Conservation (phyloP, 805 yeast genomes). For the Scheffersomyces lignosus region DNA sequence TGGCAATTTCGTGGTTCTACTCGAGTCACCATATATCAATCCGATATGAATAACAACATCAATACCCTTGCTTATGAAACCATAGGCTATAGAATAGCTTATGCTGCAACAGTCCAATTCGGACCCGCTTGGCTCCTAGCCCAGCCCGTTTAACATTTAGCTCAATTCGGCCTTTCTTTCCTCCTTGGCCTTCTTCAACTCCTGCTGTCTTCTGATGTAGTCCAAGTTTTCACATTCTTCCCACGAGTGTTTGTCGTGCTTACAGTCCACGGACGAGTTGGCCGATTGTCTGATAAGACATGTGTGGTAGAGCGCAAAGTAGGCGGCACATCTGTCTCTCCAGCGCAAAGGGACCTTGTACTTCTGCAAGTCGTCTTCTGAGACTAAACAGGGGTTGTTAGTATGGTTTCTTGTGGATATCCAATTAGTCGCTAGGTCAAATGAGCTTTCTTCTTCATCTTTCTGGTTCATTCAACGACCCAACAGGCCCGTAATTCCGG, state of each 20-base stretch:
- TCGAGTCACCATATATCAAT: too few species aligned
- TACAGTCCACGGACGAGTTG: constrained; percentile 53
- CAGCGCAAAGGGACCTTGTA: constrained; percentile 74
- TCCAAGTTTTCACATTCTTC: constrained; percentile 85
- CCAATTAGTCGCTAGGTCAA: not conserved
- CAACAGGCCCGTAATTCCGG: constrained; percentile 14
- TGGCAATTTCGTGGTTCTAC: too few species aligned
- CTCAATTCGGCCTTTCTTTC: constrained; percentile 25
- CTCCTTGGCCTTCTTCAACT: constrained; percentile 58
- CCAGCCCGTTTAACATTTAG: too few species aligned
- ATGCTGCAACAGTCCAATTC: too few species aligned
- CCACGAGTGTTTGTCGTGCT: constrained; percentile 76
- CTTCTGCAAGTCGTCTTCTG: constrained; percentile 82
- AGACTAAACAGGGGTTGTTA: constrained; percentile 46
- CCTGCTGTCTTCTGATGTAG: constrained; percentile 76
- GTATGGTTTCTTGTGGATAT: constrained; percentile 10
- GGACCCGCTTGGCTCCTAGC: too few species aligned
- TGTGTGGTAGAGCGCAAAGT: constrained; percentile 44
- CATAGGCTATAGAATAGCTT: too few species aligned
- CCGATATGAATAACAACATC: too few species aligned
- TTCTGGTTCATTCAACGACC: not conserved
- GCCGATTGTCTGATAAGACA: constrained; percentile 46
- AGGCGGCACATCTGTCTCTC: constrained; percentile 80
- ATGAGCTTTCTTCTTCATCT: not conserved
- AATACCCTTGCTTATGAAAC: too few species aligned